Percentiles rank a stretch among this genome's conserved stretches.
phyloP scores from a whole-genome alignment of 2,329 filamentous ascomycete genomes.

The Pyrenophora tritici-repentis region DNA sequence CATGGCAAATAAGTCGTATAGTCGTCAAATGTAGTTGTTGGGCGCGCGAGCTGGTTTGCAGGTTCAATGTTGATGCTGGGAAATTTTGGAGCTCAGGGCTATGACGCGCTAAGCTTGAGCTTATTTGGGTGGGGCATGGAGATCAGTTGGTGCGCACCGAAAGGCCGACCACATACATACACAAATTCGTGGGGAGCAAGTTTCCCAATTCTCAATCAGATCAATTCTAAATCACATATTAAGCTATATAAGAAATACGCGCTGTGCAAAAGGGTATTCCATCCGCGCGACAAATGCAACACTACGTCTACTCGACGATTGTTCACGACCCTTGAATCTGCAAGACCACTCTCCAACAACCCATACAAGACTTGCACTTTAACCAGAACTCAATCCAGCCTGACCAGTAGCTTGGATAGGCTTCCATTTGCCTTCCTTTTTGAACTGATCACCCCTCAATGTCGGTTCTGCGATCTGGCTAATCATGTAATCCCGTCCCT shows the following conservation, averaged over 20 bases:
- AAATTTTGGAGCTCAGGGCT: slow-evolving; percentile 37
- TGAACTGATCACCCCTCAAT: slow-evolving; percentile 39
- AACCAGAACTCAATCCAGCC: slow-evolving; percentile 30
- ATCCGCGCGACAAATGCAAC: slow-evolving; percentile 1
- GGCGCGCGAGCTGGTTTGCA: no score
- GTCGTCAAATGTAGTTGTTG: neutral
- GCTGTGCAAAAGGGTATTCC: slow-evolving; percentile 2
- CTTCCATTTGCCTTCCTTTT: slow-evolving; percentile 46
- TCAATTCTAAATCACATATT: neutral
- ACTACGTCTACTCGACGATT: neutral
- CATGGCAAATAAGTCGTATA: slow-evolving; percentile 18
- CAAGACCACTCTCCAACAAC: neutral
- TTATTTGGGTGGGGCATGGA: slow-evolving; percentile 16
- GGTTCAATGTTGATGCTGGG: slow-evolving; percentile 9
- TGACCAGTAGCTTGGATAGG: slow-evolving; percentile 30
- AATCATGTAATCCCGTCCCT: slow-evolving; percentile 49
- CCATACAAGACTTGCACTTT: neutral
- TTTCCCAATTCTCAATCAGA: neutral
- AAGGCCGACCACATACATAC: neutral
- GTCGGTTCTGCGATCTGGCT: slow-evolving; percentile 30
- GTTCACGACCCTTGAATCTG: neutral
- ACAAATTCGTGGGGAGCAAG: neutral
- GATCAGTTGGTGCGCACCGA: slow-evolving; percentile 5
- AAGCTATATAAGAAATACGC: neutral
- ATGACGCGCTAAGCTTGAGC: slow-evolving; percentile 28